phyloP scores from a whole-genome alignment of 495 filamentous ascomycete genomes.

The Penicillium subrubescens region DNA sequence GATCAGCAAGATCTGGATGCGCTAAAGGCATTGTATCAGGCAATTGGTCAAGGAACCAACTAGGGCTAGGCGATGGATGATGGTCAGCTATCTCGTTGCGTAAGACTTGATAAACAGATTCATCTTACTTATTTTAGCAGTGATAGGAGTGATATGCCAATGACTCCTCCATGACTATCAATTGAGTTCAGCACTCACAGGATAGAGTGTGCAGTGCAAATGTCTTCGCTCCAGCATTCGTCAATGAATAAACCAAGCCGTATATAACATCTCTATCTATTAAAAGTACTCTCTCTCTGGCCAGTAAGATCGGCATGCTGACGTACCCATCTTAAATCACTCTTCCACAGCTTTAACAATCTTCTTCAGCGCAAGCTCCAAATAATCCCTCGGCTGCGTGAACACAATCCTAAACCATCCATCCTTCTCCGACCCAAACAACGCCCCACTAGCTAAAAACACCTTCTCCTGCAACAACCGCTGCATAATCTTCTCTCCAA shows the following conservation, averaged over 20 bases:
- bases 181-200: too few relatives aligned
- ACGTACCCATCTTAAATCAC: background rate
- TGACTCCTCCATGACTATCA: too few relatives aligned
- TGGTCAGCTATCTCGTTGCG: background rate
- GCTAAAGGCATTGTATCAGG: background rate
- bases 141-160: background rate
- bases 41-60: background rate
- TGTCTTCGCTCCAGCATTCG: too few relatives aligned
- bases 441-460: constrained; percentile 43
- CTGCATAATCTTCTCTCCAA: constrained; percentile 32
- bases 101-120: background rate
- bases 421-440: constrained; percentile 46
- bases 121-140: background rate
- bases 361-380: constrained; percentile 49
- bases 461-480: constrained; percentile 44
- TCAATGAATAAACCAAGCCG: too few relatives aligned
- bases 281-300: too few relatives aligned
- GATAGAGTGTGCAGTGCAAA: too few relatives aligned
- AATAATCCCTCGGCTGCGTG: constrained; percentile 35
- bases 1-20: background rate
- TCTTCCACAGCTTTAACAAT: constrained; percentile 28
- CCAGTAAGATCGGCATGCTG: background rate
- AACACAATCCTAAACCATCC: constrained; percentile 59
- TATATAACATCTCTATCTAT: too few relatives aligned
- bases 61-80: background rate